Evolutionary conservation across 2,329 filamentous ascomycete genomes (phyloP).

Genomic region (Claviceps cyperi): DNA sequence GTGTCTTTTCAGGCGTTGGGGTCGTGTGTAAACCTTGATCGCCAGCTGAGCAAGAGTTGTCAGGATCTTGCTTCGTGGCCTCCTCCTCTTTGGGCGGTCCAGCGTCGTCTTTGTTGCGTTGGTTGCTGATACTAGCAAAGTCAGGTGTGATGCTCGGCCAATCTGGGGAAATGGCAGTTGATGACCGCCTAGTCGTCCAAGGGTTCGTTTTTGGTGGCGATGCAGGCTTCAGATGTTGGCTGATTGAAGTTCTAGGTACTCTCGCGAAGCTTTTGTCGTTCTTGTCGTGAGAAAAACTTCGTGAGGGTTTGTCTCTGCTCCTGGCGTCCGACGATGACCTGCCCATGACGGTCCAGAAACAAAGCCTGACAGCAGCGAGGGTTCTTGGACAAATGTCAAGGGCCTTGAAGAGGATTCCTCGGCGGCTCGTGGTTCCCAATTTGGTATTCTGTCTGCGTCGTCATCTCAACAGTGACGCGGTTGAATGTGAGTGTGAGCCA

Average conservation of each 20-base stretch:
- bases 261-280: background rate
- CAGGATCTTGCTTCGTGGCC: background rate
- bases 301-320: conserved; percentile 3
- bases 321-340: conserved; percentile 1
- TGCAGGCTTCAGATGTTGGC: conserved; percentile 15
- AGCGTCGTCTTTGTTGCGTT: background rate
- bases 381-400: background rate
- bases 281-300: conserved; percentile 14
- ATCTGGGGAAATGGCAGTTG: background rate
- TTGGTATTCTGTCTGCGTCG: background rate
- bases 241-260: background rate
- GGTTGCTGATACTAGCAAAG: background rate
- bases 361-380: background rate
- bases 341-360: background rate
- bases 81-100: background rate
- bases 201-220: conserved; percentile 21
- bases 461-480: background rate
- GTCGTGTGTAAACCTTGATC: background rate
- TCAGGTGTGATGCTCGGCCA: conserved; percentile 2
- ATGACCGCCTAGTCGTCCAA: conserved; percentile 11
- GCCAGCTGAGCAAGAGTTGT: background rate
- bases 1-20: conserved; percentile 9
- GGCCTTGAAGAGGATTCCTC: background rate
- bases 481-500: background rate
- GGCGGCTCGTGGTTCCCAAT: too few species aligned